Conservation (phyloP, 2,329 filamentous ascomycete species). For the Bisporella sp. region DNA sequence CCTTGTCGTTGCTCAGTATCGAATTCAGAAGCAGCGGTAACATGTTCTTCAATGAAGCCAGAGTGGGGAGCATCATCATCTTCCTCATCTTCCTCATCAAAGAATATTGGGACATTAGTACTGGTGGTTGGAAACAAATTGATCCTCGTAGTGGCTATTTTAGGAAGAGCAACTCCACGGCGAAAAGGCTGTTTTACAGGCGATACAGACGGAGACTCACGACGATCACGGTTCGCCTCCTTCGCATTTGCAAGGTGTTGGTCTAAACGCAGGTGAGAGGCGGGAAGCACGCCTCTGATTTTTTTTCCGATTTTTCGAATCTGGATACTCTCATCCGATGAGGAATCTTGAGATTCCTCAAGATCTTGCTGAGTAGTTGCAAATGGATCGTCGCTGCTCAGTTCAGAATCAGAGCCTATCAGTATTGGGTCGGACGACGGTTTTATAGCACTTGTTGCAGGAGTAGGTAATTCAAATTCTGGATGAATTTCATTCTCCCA, state of each 20-base stretch:
- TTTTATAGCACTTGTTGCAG: conserved; percentile 23
- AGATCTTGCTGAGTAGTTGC: conserved; percentile 4
- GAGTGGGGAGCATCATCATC: conserved; percentile 9
- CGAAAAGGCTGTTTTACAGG: conserved; percentile 12
- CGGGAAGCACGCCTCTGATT: conserved; percentile 56
- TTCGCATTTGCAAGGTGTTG: conserved; percentile 33
- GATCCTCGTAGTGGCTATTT: neutral
- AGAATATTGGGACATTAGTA: conserved; percentile 13
- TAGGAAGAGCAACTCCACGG: conserved; percentile 25
- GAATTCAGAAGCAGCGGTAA: conserved; percentile 4
- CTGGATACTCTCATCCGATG: conserved; percentile 22
- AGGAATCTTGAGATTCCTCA: conserved; percentile 3
- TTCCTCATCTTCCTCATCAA: conserved; percentile 20
- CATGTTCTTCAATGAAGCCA: conserved; percentile 11
- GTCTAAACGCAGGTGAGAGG: conserved; percentile 60
- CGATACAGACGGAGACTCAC: conserved; percentile 11
- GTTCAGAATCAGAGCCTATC: conserved; percentile 14
- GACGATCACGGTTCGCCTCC: conserved; percentile 9
- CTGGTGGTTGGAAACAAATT: neutral
- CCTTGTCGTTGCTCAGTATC: conserved; percentile 15
- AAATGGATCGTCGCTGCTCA: conserved; percentile 17
- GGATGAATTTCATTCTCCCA: no score
- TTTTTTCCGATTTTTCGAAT: conserved; percentile 22
- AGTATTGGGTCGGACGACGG: conserved; percentile 7
- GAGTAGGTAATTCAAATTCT: conserved; percentile 17